phyloP scores from a whole-genome alignment of 257 asterid genomes.

The Anisodus acutangulus region DNA sequence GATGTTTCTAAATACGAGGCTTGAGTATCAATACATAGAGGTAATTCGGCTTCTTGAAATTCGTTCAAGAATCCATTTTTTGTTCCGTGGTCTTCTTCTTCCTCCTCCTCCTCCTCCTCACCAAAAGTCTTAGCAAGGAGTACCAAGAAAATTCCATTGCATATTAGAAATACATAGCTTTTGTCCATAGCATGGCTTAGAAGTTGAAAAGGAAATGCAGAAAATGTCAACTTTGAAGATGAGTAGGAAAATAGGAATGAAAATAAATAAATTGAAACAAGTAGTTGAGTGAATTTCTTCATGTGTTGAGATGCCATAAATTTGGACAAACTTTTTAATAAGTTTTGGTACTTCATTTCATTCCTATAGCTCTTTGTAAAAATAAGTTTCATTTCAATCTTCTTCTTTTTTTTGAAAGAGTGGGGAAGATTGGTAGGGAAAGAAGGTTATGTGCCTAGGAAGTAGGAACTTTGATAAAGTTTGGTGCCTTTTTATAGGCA shows the following conservation, averaged over 20 bases:
- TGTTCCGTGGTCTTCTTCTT: conserved; percentile 18
- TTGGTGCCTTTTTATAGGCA: conserved; percentile 34
- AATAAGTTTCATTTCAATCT: not conserved
- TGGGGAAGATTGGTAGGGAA: no score
- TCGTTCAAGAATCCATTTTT: not conserved
- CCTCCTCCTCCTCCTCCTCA: not conserved
- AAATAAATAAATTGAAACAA: conserved; percentile 53
- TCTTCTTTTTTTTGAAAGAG: not conserved
- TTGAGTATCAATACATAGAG: not conserved
- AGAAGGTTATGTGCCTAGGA: no score
- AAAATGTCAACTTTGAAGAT: conserved; percentile 30
- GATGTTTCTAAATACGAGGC: not conserved
- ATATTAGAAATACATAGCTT: conserved; percentile 57
- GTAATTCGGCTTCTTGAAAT: not conserved
- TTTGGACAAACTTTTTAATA: not conserved
- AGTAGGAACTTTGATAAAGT: not conserved
- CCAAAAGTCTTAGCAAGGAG: conserved; percentile 52
- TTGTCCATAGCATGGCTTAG: conserved; percentile 49
- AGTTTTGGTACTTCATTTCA: conserved; percentile 38
- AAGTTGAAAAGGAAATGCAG: conserved; percentile 32
- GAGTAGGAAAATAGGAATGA: conserved; percentile 48
- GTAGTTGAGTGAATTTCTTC: conserved; percentile 47
- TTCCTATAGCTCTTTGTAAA: not conserved
- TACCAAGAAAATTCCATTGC: conserved; percentile 60
- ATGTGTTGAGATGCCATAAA: not conserved